A percentile compares a stretch with the other conserved stretches of the same genome.
phyloP scores from a whole-genome alignment of 2,329 filamentous ascomycete genomes.

The Botrytis byssoidea region DNA sequence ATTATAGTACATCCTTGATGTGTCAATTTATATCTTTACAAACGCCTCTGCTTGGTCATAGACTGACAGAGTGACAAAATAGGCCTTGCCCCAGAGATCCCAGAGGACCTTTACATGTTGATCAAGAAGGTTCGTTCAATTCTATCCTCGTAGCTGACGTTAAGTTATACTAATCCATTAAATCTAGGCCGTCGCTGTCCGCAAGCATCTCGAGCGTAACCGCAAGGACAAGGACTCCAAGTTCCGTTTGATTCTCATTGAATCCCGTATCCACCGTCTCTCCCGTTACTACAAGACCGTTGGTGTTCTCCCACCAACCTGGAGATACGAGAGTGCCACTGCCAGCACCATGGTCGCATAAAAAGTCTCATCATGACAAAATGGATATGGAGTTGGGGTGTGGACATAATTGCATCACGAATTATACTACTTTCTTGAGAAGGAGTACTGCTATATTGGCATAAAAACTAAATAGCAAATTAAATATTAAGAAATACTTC shows the following conservation, averaged over 20 bases:
- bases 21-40: slow-evolving; percentile 30
- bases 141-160: background rate
- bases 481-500: slow-evolving; percentile 35
- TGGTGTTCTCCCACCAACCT: slow-evolving; percentile 81
- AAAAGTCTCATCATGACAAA: slow-evolving; percentile 22
- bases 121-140: slow-evolving; percentile 87
- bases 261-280: slow-evolving; percentile 99
- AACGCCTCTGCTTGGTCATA: slow-evolving; percentile 83
- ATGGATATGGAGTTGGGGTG: slow-evolving; percentile 36
- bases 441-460: slow-evolving; percentile 30
- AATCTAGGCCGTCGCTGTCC: slow-evolving; percentile 80
- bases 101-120: slow-evolving; percentile 99
- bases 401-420: slow-evolving; percentile 30
- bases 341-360: slow-evolving; percentile 92
- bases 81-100: slow-evolving; percentile 98
- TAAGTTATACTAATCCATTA: slow-evolving; percentile 28
- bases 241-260: slow-evolving; percentile 99
- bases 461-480: slow-evolving; percentile 35
- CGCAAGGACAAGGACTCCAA: slow-evolving; percentile 99
- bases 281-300: slow-evolving; percentile 99
- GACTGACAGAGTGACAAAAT: slow-evolving; percentile 82
- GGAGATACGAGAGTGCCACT: slow-evolving; percentile 98
- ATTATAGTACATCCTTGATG: slow-evolving; percentile 31
- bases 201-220: slow-evolving; percentile 99
- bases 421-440: slow-evolving; percentile 13